Base-by-base conservation (phyloP, 176 grass and related monocot genomes). In the Hordeum marinum region DNA sequence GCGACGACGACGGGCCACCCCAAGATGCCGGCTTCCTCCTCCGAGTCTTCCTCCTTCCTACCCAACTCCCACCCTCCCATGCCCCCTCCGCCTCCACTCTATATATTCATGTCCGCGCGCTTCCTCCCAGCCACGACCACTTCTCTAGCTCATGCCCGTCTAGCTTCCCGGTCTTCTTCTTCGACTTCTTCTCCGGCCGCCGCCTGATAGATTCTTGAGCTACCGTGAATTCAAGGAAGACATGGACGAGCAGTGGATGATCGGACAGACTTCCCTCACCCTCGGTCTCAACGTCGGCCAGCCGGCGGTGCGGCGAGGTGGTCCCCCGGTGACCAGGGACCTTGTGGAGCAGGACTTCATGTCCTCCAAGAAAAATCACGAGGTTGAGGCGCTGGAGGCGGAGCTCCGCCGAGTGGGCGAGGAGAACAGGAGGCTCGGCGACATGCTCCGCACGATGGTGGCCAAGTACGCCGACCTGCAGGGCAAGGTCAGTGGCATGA, bases 401-500 rank as follows among this genome's bases (percentile, higher is more conserved):
- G 94, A 97, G 89, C 84, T 94, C 65, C 80, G 69, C 43, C 87
- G 86, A 2, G 77, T 89, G 52, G 88, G 82, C 23, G 75, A 91
- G 39, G 94, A 97, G 90, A 97, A 97, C 78, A 79, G 73, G 80
- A 79, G 42, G 46, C 83, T 97, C 2, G 75, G 69, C 78, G 90
- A 97, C 23, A 86, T 77, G 75, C 86, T 97, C 5, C 87, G 77
- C 17, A 45, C 81, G 24, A 81, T 88, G 81, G 87, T 90, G 18
- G 62, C 81, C 32, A 91, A 90, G 63, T 97, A 94, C 86, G 37
- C 82, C 5, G 76, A 85, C 29, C 85, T 97, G 18, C 57, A 86
- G 63, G 71, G 58, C 45, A 81, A 89, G 83, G 83, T 92, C 86
- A 85, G 40, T 34, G 92, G 90, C 26, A 74, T 94, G 43, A 4